These are phyloP conservation scores for Lotmaria passim DNA, from an alignment of 208 protist genomes.

Conservation along the genomic window DNA sequence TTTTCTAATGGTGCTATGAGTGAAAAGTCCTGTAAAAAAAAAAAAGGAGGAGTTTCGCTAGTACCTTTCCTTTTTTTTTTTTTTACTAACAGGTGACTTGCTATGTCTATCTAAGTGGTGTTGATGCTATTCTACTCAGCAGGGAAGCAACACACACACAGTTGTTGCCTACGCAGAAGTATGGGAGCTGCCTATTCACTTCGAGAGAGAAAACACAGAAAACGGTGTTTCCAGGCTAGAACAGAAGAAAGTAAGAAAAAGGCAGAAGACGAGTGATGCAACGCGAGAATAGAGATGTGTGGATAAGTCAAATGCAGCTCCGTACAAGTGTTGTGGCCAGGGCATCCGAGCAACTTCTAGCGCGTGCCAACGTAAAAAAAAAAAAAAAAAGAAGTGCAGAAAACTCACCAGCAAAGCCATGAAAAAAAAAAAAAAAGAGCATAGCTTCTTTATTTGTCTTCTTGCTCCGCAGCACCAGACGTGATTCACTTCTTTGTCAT, in stretches of 20 bases:
- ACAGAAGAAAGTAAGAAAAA: neutral
- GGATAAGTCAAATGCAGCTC: too few species aligned
- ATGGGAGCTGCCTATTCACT: neutral
- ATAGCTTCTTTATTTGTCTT: too few species aligned
- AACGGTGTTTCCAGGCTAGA: conserved; percentile 1
- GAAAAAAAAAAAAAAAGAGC: neutral
- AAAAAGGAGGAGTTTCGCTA: conserved; percentile 1
- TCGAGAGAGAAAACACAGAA: neutral
- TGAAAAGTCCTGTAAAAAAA: neutral
- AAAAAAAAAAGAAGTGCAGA: neutral
- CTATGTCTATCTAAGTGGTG: too few species aligned
- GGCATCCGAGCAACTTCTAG: too few species aligned
- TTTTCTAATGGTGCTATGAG: too few species aligned
- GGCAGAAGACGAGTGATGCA: neutral
- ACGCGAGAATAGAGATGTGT: too few species aligned
- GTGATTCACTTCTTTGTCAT: too few species aligned
- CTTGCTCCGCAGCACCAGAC: too few species aligned
- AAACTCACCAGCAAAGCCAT: neutral
- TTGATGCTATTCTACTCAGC: neutral
- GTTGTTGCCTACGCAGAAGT: too few species aligned
- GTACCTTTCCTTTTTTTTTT: neutral
- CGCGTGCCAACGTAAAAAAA: too few species aligned
- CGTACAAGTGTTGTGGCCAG: too few species aligned
- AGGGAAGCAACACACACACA: neutral
- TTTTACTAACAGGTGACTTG: neutral